phyloP scores from a whole-genome alignment of 331 rosid species.

The Malus hybrid region DNA sequence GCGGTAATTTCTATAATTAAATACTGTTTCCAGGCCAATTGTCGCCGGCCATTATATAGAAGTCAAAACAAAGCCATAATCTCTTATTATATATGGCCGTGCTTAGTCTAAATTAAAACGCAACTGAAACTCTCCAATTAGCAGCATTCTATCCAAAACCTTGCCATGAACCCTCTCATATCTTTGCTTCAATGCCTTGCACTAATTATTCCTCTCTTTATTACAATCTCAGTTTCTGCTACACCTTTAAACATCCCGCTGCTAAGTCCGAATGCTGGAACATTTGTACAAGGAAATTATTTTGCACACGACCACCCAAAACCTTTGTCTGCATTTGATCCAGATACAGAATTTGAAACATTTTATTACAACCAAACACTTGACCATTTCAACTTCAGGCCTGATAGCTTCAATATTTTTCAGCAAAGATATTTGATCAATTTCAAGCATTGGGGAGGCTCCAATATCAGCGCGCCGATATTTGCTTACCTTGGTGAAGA shows the following conservation, averaged over 20 bases:
- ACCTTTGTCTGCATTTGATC: background rate
- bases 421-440: slow-evolving; percentile 56
- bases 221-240: background rate
- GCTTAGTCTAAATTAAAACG: background rate
- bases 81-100: background rate
- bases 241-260: slow-evolving; percentile 22
- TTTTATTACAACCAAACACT: slow-evolving; percentile 48
- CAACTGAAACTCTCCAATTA: background rate
- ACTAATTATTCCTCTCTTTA: background rate
- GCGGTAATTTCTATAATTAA: background rate
- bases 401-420: slow-evolving; percentile 48
- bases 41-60: background rate
- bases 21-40: background rate
- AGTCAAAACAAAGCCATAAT: background rate
- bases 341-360: slow-evolving; percentile 20
- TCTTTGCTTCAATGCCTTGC: background rate
- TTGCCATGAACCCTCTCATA: background rate
- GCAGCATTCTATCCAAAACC: background rate
- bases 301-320: background rate
- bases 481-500: slow-evolving; percentile 68
- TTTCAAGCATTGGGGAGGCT: slow-evolving; percentile 60
- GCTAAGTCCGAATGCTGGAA: slow-evolving; percentile 32
- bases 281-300: background rate
- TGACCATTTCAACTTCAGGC: slow-evolving; percentile 66
- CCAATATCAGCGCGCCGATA: slow-evolving; percentile 49